Base-by-base conservation (phyloP, 106 monocot genomes). In the Dioscorea dumetorum region DNA sequence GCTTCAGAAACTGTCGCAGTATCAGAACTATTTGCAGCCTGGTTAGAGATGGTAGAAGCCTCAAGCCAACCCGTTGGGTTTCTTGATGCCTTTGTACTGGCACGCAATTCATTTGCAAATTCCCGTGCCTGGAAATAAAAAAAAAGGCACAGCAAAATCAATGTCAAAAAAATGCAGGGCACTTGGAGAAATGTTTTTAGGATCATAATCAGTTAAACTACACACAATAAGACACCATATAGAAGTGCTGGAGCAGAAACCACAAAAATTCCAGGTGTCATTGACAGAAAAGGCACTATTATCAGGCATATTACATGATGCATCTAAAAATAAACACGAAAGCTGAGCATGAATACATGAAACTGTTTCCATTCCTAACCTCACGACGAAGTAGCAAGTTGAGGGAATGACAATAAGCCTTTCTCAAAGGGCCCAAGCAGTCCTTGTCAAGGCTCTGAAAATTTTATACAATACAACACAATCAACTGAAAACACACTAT, bases 81-180 rank as follows among this genome's bases (percentile, higher is more conserved):
- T 82, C 81, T 90, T 18, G 90, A 87, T 76, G 90, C 87, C 69
- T 99, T 99, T 1, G 90, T 93, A 78, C 99, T 99, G 72, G 99
- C 93, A 51, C 99, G 87, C 75, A 99, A 90, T 82, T 99, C 99
- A 85, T 90, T 93, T 72, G 99, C 92, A 87, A 99, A 99, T 80
- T 99, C 99, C 73, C 93, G 89, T 35, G 99, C 99, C 99, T 99
- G 73, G 66, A 75, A 71, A 28, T 28, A 41, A 41, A 5, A 41
- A 41, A 41, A 41, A 6, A n/a, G n/a, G 41, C 10, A 3, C 41
- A 28, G 3, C 28, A 28, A 28, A 28, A 28, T 28, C 28, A 28
- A 28, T 28, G 28, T 28, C 28, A 28, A 28, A 28, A 28, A 28
- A 28, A 28, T 28, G 28, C 3, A 28, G 2, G 41, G 41, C 10